Base-by-base conservation (phyloP, 495 filamentous ascomycete species). In the Aspergillus heteromorphus region DNA sequence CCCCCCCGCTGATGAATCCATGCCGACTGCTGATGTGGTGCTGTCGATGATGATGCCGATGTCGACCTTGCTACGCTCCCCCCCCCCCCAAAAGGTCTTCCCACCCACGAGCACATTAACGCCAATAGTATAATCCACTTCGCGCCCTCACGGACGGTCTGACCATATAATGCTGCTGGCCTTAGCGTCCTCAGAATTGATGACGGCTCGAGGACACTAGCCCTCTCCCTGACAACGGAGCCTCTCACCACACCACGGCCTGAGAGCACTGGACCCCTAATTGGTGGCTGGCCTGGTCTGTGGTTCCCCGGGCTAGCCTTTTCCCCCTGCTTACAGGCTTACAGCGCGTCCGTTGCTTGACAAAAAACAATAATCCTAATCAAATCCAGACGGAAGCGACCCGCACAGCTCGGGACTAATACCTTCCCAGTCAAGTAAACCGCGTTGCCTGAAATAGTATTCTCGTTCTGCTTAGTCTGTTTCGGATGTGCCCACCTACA, bases 391-490 rank as follows among this genome's bases (percentile, higher is more conserved):
- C 21, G 17, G 10, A 19, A 25, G 40, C n/a, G 45, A 54, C 51
- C 43, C 48, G 53, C 47, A 58, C 16, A 29, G 49, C 36, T 41
- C 57, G 55, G 51, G 49, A 54, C 49, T 56, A 50, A 30, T 45
- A 30, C 49, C 25, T 55, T 61, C 38, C 45, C 42, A 40, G 27
- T 52, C 45, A 53, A 45, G 51, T 11, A 30, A 45, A 54, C 51
- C 51, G 51, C 52, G 54, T 62, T 53, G 55, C 55, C 54, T 54
- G 55, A 61, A 64, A 64, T 64, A 64, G 58, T 52, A 58, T 57
- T 47, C 40, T 41, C 34, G n/a, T 54, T 45, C 47, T 48, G 50
- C 30, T 56, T 56, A 45, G 57, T 54, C 51, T 60, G 61, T 58
- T 57, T 57, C 54, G 54, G 55, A 50, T 29, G 54, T 47, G 27